Base-by-base conservation (phyloP, 352 stramenopile genomes). In the Thalassiosira exigua region DNA sequence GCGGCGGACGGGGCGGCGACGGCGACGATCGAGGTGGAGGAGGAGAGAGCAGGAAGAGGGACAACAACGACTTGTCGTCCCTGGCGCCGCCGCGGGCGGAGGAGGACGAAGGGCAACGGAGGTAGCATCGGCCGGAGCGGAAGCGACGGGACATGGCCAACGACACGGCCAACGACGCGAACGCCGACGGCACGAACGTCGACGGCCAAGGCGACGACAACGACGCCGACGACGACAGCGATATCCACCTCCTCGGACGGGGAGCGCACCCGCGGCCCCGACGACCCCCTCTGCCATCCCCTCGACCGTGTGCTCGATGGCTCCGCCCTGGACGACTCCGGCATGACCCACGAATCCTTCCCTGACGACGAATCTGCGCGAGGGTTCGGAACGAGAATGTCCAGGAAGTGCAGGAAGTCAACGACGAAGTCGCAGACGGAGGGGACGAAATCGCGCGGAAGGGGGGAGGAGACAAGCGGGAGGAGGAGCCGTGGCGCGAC, bases 261-360 rank as follows among this genome's bases (percentile, higher is more conserved):
- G 11, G 79, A 69, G 32, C 69, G 76, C 42, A 5, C 19, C 22
- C 69, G 79, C 42, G 76, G 69, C 17, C 56, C 62, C 33, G 26
- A 68, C 14, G 76, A 54, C 14, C 33, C 76, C 17, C 52, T 52
- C 0, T 36, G 58, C 29, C 64, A 80, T 59, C 76, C 76, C 21
- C 17, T 60, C 33, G 79, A 84, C 46, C 79, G 76, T 42, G 41
- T 54, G 22, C 69, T 48, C 36, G 29, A 36, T 11, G 5, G 26
- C n/a, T 29, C 50, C 17, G 42, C 48, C 11, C 17, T 26, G 21
- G 27, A 30, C 21, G 27, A 26, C 26, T 22, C 17, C 4, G 11
- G 69, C 84, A 62, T 86, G 86, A 24, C 85, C 85, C 0, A 93
- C 92, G 70, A 83, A 88, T 29, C 61, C 89, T n/a, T 48, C 89